phyloP scores from a whole-genome alignment of 192 early-diverging fungal species.

The Podila epicladia region DNA sequence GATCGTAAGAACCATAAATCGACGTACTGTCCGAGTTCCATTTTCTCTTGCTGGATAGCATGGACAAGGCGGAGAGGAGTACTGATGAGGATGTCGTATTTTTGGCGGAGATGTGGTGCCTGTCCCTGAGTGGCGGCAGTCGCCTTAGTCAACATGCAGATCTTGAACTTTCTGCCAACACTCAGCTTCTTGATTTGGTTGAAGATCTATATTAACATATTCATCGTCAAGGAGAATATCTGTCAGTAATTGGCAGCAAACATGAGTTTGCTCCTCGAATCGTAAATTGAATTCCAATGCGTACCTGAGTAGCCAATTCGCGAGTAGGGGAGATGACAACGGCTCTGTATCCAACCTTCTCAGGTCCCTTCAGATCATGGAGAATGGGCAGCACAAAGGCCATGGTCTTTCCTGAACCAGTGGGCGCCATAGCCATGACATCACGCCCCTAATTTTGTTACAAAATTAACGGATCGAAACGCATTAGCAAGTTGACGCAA shows the following conservation, averaged over 20 bases:
- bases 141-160: slow-evolving; percentile 87
- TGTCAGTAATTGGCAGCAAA: background rate
- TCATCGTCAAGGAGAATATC: background rate
- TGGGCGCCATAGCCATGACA: slow-evolving; percentile 95
- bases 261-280: background rate
- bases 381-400: slow-evolving; percentile 94
- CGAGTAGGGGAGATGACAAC: slow-evolving; percentile 94
- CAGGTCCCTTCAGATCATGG: slow-evolving; percentile 81
- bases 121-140: slow-evolving; percentile 73
- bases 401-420: slow-evolving; percentile 98
- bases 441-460: slow-evolving; percentile 72
- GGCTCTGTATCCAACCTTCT: slow-evolving; percentile 87
- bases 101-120: slow-evolving; percentile 69
- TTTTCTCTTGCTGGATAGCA: slow-evolving; percentile 80
- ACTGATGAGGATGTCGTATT: slow-evolving; percentile 92
- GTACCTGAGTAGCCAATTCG: slow-evolving; percentile 87
- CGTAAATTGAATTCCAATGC: too few species aligned
- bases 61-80: slow-evolving; percentile 94
- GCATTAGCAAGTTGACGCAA: too few species aligned
- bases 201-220: slow-evolving; percentile 76
- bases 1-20: background rate
- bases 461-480: background rate
- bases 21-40: slow-evolving; percentile 75
- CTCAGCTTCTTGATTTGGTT: slow-evolving; percentile 82
- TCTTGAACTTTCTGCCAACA: slow-evolving; percentile 80